Base-by-base conservation (phyloP, 2,329 filamentous ascomycete species). In the Plectosphaerella cucumerina region DNA sequence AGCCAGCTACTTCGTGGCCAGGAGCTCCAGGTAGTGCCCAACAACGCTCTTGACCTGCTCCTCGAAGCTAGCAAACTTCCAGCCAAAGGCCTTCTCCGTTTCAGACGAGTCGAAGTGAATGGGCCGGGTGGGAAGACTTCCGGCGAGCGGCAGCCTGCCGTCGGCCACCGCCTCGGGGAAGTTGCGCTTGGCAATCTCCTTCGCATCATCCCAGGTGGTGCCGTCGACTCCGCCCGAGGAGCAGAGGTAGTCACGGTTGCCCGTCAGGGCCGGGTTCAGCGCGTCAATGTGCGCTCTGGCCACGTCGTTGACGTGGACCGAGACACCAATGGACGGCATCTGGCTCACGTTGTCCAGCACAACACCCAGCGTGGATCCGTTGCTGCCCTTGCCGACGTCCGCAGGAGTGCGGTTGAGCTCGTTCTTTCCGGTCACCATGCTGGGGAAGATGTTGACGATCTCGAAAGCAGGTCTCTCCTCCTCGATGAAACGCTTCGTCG, bases 261-360 rank as follows among this genome's bases (percentile, higher is more conserved):
- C 65, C 1, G 62, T 52, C 5, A 72, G 55, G 1, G 56, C 54
- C 23, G 61, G 58, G 21, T 66, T 53, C 5, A 73, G 62, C 4
- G 70, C 68, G 5, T 56, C 53, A 23, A 73, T 64, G 48, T 74
- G 71, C 6, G 64, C 63, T 22, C 59, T 60, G 2, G 70, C 69
- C 4, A 70, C 68, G 49, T 73, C 69, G 47, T 71, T 64, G 15
- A 70, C 57, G 50, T 71, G 65, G 14, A 71, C 69, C 9, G 61
- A 62, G 15, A 57, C 58, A 18, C 68, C 67, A 5, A 60, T 55
- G 21, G 61, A 57, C 9, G 48, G 50, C 18, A 53, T 49, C 1
- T 58, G 56, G 41, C 57, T 56, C 21, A 55, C 52, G 39, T 61
- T 55, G 12, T 69, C 69, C 8, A 31, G 26, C 26, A 31, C 26